Evolutionary conservation across 1,139 yeast genomes (phyloP).

Genomic region (Hyphopichia pseudoburtonii): DNA sequence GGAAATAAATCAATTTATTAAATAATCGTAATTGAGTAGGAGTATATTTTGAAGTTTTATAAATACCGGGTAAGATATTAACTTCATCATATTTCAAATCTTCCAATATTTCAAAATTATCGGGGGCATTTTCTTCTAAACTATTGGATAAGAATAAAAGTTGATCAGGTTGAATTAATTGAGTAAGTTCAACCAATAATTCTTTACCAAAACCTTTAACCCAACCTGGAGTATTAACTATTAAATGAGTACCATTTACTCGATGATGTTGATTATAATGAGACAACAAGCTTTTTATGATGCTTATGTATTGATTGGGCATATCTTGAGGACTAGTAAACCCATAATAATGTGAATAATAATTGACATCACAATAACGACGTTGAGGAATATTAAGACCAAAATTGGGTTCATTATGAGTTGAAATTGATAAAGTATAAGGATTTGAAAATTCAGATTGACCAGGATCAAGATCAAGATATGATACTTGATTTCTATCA

Average conservation of each 20-base stretch:
- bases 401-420: conserved; percentile 19
- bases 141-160: conserved; percentile 38
- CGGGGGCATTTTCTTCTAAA: conserved; percentile 19
- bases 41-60: conserved; percentile 37
- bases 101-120: conserved; percentile 19
- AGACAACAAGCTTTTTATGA: conserved; percentile 44
- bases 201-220: conserved; percentile 84
- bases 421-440: conserved; percentile 58
- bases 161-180: conserved; percentile 51
- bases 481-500: conserved; percentile 10
- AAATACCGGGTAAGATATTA: conserved; percentile 27
- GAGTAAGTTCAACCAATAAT: conserved; percentile 52
- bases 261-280: conserved; percentile 25
- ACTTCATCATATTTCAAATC: conserved; percentile 19
- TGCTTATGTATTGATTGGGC: conserved; percentile 55
- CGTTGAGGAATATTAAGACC: conserved; percentile 24
- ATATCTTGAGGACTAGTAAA: conserved; percentile 70
- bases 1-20: conserved; percentile 55
- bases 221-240: conserved; percentile 93
- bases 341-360: conserved; percentile 59
- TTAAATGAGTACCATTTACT: conserved; percentile 40
- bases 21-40: conserved; percentile 54
- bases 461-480: conserved; percentile 87
- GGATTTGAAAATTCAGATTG: conserved; percentile 82
- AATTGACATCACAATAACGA: conserved; percentile 11